Evolutionary conservation across 2,329 filamentous ascomycete genomes (phyloP).

Genomic region (Fusarium circinatum): DNA sequence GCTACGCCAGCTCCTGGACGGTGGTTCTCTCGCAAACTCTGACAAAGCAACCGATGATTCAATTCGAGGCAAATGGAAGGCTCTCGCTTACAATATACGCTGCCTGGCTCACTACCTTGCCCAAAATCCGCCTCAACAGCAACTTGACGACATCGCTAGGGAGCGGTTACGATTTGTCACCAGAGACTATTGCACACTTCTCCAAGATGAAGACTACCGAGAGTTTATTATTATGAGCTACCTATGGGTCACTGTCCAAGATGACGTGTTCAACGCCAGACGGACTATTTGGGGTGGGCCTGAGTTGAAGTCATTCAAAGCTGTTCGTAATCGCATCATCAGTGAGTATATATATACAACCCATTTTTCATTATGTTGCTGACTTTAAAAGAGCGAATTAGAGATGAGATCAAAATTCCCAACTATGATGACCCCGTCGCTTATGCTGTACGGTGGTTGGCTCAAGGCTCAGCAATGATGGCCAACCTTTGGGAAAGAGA

Average conservation of each 20-base stretch:
- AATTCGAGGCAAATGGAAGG: conserved; percentile 22
- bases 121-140: accelerated
- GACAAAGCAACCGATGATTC: conserved; percentile 24
- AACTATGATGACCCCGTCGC: background rate
- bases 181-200: accelerated
- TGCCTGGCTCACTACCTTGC: background rate
- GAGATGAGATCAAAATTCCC: too few species aligned
- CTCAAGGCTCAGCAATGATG: conserved; percentile 4
- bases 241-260: background rate
- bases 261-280: background rate
- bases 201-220: background rate
- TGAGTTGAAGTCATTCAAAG: accelerated
- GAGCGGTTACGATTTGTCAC: background rate
- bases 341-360: background rate
- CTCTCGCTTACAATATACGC: conserved; percentile 30
- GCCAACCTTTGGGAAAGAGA: background rate
- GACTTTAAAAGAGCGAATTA: too few species aligned
- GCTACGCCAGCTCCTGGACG: background rate
- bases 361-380: too few species aligned
- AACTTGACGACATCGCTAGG: accelerated
- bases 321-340: accelerated
- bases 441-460: conserved; percentile 3
- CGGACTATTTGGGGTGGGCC: background rate
- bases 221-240: background rate
- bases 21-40: background rate